These are phyloP conservation scores for Candida parachauliodes DNA, from an alignment of 805 yeast species.

Conservation along the genomic window DNA sequence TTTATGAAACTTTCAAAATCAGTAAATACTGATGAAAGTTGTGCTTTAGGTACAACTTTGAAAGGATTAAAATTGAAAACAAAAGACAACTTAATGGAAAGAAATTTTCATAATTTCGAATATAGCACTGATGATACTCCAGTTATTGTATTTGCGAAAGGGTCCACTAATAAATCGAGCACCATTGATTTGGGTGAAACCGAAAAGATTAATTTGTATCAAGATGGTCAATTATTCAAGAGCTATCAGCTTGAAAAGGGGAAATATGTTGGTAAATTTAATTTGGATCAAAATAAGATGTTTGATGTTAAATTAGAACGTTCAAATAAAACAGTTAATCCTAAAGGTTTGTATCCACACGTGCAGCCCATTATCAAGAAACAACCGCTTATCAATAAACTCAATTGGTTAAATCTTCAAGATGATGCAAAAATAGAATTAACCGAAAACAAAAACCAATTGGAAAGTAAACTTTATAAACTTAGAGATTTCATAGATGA, in stretches of 20 bases:
- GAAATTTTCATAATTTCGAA: conserved; percentile 47
- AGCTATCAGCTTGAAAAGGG: conserved; percentile 24
- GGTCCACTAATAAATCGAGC: conserved; percentile 37
- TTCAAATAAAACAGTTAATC: conserved; percentile 16
- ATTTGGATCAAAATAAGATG: conserved; percentile 46
- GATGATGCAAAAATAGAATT: conserved; percentile 54
- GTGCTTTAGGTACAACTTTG: conserved; percentile 84
- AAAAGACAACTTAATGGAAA: conserved; percentile 60
- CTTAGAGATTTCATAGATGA: conserved; percentile 60
- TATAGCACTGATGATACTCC: conserved; percentile 23
- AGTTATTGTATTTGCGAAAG: conserved; percentile 43
- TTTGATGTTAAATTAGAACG: conserved; percentile 25
- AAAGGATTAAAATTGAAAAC: conserved; percentile 70
- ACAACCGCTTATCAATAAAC: conserved; percentile 41
- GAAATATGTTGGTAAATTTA: conserved; percentile 20
- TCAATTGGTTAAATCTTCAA: conserved; percentile 48
- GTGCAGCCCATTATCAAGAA: conserved; percentile 36
- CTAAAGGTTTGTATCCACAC: conserved; percentile 46
- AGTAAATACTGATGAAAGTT: conserved; percentile 94
- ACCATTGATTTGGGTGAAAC: conserved; percentile 36
- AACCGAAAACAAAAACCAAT: conserved; percentile 59
- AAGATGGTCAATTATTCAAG: conserved; percentile 35
- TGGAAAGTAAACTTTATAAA: conserved; percentile 73
- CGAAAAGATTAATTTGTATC: conserved; percentile 29
- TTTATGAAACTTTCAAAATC: conserved; percentile 64